Evolutionary conservation across 192 early-diverging fungal species (phyloP), one percentile per base, ranked within the genome.

Genomic region (Cladochytrium replicatum): DNA sequence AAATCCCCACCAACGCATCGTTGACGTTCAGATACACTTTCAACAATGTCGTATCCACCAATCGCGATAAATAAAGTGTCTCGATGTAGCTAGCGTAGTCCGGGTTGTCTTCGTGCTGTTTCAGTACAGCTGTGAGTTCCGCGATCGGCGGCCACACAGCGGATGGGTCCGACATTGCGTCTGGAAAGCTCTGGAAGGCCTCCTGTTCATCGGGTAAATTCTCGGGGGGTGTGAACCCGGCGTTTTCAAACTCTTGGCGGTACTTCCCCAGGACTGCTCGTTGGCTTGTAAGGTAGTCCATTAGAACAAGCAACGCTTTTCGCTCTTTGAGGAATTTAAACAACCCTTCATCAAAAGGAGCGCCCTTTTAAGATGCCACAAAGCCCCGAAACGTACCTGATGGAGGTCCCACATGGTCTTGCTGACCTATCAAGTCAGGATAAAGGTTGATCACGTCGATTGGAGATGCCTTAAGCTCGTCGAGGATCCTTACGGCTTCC

Each of bases 21-120:
- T 91, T 91, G 25, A 82, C 83, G 45, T 80, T 68, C 66, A 96
- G 71, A 53, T 96, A 99, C 0, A 90, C 78, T 61, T 90, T 90
- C 25, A 98, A 63, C 31, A 98, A 61, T 0, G 90, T 81, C 0
- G 95, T 96, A 44, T 98, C 95, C 2, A 96, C 69, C 6, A 77
- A 46, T 37, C 66, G 50, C 1, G 47, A 54, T 30, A 78, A 55
- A 48, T 61, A 68, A 1, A 63, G 19, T 1, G 66, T 54, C 15
- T 75, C 72, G 27, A n/a, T 46, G n/a, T 61, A 40, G 6, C 48
- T 63, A 15, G 59, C 60, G 3, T 67, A 32, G 21, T 67, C 62
- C 23, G 78, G 44, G 13, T 67, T 52, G 6, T 45, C 51, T 17
- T 61, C 67, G n/a, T 57, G 43, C 4, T 52, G 54, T 0, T 66